phyloP scores from a whole-genome alignment of 23 red algal genomes.

The Agarophyton chilense region DNA sequence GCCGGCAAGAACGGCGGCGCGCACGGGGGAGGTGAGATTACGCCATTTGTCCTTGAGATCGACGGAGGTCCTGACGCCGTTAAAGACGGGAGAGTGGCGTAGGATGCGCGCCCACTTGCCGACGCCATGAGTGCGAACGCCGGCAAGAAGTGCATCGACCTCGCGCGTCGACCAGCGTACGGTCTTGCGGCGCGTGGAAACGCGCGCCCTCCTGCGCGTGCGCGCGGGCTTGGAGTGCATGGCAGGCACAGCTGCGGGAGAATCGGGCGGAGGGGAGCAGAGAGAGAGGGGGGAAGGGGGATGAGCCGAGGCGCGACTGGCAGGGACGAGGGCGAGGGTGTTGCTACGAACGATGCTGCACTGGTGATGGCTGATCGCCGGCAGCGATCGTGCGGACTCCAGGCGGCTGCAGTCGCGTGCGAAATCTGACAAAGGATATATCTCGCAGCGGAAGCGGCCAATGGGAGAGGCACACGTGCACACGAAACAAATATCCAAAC shows the following conservation, averaged over 20 bases:
- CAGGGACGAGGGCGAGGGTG: not conserved
- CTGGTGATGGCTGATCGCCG: not conserved
- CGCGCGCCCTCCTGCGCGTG: slow-evolving; percentile 41
- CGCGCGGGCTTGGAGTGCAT: slow-evolving; percentile 40
- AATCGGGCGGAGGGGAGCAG: not conserved
- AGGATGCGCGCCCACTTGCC: slow-evolving; percentile 63
- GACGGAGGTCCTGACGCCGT: slow-evolving; percentile 53
- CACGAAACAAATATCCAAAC: not conserved
- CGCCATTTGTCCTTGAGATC: slow-evolving; percentile 78
- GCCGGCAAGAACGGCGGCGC: slow-evolving; percentile 40
- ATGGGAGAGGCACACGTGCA: not conserved
- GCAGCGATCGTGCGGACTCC: slow-evolving; percentile 30
- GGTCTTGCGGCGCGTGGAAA: slow-evolving; percentile 58
- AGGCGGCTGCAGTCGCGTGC: not conserved
- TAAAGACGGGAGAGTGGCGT: slow-evolving; percentile 52
- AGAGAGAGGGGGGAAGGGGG: not conserved
- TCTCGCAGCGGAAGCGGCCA: not conserved
- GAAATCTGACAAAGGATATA: slow-evolving; percentile 42
- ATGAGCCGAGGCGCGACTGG: not conserved
- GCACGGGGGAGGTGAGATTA: slow-evolving; percentile 58
- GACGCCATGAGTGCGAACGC: slow-evolving; percentile 56
- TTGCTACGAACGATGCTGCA: not conserved
- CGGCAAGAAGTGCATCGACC: slow-evolving; percentile 56
- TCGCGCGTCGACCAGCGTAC: slow-evolving; percentile 53
- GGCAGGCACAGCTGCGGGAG: not conserved